Base-by-base conservation (phyloP, 768 basidiomycete species). In the Termitomyces titanicus region DNA sequence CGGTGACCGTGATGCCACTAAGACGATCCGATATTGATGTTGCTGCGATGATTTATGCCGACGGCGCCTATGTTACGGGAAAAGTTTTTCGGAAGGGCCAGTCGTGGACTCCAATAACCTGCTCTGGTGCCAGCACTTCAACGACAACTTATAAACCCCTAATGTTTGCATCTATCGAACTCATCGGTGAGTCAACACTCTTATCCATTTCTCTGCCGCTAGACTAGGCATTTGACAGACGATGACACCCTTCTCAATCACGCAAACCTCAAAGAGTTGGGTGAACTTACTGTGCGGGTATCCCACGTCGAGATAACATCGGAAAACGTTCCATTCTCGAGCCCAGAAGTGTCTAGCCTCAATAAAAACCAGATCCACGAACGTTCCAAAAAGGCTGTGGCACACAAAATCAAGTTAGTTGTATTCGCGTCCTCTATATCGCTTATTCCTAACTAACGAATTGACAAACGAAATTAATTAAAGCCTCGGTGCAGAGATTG, bases 361-460 rank as follows among this genome's bases (percentile, higher is more conserved):
- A 37, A 34, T 3, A 39, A 47, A 10, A 13, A 27, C 2, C 54
- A 51, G n/a, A 15, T 55, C 17, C 57, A 58, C 27, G 53, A 58
- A 33, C 34, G 43, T 20, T 51, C 33, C 22, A 58, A 58, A 33
- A 58, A 58, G 40, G 53, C 49, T 3, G 17, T 58, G 49, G 25
- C 22, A 17, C 53, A 58, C 31, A 54, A 27, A 27, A 45, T 51
- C 34, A 58, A 25, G 57, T 38, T 2, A 49, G 48, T 13, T n/a
- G 18, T 54, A n/a, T 12, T 37, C 9, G 18, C 24, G 2, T 38
- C 35, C 15, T 39, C n/a, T 20, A n/a, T 11, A 22, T 31, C 5
- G 27, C 22, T 29, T 12, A 3, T 18, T 22, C 2, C 34, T 2
- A n/a, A n/a, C n/a, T n/a, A 0, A 5, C 15, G 18, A 40, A 7